Conservation (phyloP, 148 eudicot genomes). For the Heliamphora exappendiculata region DNA sequence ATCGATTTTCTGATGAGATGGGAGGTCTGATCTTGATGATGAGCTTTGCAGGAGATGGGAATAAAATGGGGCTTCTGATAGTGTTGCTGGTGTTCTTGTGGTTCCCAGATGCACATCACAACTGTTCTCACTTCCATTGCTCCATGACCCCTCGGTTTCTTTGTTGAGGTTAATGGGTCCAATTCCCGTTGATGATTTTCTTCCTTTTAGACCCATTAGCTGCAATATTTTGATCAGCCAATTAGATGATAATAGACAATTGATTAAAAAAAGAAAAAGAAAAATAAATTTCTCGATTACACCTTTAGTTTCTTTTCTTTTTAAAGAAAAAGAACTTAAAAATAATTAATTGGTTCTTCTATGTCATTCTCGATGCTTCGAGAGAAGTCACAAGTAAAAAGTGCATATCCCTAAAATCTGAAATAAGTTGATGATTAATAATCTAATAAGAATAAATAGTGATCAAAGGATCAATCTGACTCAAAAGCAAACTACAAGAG, state of each 20-base stretch:
- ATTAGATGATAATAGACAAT: background rate
- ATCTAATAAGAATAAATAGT: too few species aligned
- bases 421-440: too few species aligned
- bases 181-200: conserved; percentile 75
- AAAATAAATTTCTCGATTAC: background rate
- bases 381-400: background rate
- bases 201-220: conserved; percentile 61
- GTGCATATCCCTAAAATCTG: background rate
- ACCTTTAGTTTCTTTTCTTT: too few species aligned
- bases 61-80: conserved; percentile 48
- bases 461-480: too few species aligned
- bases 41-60: conserved; percentile 49
- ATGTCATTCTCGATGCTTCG: too few species aligned
- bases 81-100: conserved; percentile 48
- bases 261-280: background rate
- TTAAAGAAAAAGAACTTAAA: background rate
- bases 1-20: conserved; percentile 18
- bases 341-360: background rate
- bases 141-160: conserved; percentile 84
- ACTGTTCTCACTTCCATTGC: conserved; percentile 85
- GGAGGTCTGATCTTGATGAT: conserved; percentile 34
- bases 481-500: too few species aligned
- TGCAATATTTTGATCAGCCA: conserved; percentile 17
- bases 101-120: conserved; percentile 67
- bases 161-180: conserved; percentile 90